phyloP scores from a whole-genome alignment of 305 asterid species.

The Stenogyne calaminthoides region DNA sequence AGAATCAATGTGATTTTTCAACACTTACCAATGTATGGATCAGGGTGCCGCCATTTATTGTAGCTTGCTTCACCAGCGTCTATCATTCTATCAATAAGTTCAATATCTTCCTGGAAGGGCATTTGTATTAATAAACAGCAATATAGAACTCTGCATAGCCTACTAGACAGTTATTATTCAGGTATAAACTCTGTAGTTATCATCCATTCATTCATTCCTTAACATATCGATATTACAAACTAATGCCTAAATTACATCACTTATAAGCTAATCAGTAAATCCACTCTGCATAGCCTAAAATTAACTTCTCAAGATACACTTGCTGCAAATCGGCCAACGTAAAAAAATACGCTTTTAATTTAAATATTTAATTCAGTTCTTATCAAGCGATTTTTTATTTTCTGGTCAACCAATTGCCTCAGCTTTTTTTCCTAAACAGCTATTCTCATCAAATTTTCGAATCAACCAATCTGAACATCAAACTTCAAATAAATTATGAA shows the following conservation, averaged over 20 bases:
- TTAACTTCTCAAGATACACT: neutral
- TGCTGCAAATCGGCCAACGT: neutral
- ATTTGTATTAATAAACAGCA: slow-evolving; percentile 13
- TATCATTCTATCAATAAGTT: slow-evolving; percentile 79
- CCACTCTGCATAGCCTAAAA: neutral
- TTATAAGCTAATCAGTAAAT: neutral
- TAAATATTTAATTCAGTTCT: neutral
- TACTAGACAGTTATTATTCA: slow-evolving; percentile 1
- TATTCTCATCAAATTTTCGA: slow-evolving; percentile 7
- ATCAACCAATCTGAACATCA: neutral
- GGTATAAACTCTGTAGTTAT: neutral
- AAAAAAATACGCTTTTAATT: neutral
- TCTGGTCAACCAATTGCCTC: neutral
- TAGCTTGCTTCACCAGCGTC: slow-evolving; percentile 67
- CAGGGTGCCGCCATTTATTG: slow-evolving; percentile 89
- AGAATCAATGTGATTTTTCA: neutral
- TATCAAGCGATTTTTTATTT: neutral
- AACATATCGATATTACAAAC: neutral
- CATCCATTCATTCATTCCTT: slow-evolving; percentile 3
- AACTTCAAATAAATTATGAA: neutral
- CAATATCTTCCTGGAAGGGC: slow-evolving; percentile 73
- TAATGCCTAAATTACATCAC: neutral
- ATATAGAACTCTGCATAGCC: neutral
- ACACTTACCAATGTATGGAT: slow-evolving; percentile 85
- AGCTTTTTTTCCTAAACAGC: neutral